A percentile compares a stretch with the other conserved stretches of the same genome.
These are phyloP conservation scores for Cadophora gregata DNA, from an alignment of 2,329 filamentous ascomycete species.

Conservation along the genomic window DNA sequence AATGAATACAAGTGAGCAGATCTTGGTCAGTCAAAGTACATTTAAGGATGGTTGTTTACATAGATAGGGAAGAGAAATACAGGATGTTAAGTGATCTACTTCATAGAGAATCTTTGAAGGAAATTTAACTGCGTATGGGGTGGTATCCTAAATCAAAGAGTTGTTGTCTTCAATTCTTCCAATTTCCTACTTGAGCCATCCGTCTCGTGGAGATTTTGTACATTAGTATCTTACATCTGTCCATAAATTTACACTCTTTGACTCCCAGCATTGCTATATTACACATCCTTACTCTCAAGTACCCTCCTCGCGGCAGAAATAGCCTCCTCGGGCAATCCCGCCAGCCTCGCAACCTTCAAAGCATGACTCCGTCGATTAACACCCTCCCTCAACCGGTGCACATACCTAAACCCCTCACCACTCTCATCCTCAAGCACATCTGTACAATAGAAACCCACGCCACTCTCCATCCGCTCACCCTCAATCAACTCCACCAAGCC, in stretches of 20 bases:
- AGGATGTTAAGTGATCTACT: too few species aligned
- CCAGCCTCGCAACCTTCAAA: constrained; percentile 89
- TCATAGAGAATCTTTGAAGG: too few species aligned
- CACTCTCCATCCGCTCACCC: constrained; percentile 52
- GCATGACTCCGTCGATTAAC: constrained; percentile 90
- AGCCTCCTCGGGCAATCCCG: constrained; percentile 77
- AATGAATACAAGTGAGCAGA: too few species aligned
- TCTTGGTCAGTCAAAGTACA: too few species aligned
- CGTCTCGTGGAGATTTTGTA: too few species aligned
- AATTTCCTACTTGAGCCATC: too few species aligned
- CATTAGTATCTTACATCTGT: background rate
- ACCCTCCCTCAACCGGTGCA: constrained; percentile 80
- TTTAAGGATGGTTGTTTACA: too few species aligned
- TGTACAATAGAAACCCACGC: constrained; percentile 73
- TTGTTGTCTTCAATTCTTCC: too few species aligned
- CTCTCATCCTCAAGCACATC: constrained; percentile 76
- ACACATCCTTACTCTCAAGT: constrained; percentile 27
- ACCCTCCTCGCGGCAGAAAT: constrained; percentile 65
- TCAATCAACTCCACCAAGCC: constrained; percentile 76
- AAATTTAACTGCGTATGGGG: too few species aligned
- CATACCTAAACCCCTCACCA: constrained; percentile 77
- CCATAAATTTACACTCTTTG: background rate
- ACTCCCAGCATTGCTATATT: background rate
- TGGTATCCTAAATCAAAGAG: too few species aligned
- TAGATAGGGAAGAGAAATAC: too few species aligned